phyloP scores from a whole-genome alignment of 768 basidiomycete genomes.

The Trametes punicea region DNA sequence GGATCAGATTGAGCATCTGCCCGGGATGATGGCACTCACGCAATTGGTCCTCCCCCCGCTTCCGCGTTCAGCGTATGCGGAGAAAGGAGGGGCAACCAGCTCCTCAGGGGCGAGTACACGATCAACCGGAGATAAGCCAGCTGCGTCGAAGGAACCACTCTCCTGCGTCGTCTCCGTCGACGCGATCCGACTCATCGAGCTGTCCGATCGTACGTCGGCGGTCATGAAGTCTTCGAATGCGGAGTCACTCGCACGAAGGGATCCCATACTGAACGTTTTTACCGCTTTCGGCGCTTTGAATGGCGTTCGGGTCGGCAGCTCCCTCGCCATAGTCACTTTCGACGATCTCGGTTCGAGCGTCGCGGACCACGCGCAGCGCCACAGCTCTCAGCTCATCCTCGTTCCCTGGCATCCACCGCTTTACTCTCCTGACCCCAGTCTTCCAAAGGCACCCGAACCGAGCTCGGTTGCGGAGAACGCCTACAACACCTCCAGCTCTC shows the following conservation, averaged over 20 bases:
- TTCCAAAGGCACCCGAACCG: neutral
- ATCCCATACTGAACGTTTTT: constrained; percentile 71
- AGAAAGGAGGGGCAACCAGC: neutral
- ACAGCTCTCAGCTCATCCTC: constrained; percentile 69
- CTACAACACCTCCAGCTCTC: constrained; percentile 22
- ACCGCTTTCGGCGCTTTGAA: constrained; percentile 75
- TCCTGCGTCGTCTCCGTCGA: constrained; percentile 47
- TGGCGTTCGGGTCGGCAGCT: constrained; percentile 59
- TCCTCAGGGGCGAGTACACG: constrained; percentile 16
- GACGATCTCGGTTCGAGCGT: constrained; percentile 72
- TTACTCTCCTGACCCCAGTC: neutral
- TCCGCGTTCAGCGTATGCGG: neutral
- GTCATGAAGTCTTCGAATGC: constrained; percentile 79
- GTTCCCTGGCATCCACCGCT: constrained; percentile 67
- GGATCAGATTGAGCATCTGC: constrained; percentile 77
- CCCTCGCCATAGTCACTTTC: constrained; percentile 71
- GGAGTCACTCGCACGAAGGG: constrained; percentile 63
- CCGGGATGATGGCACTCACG: constrained; percentile 77
- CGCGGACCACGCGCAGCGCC: constrained; percentile 51
- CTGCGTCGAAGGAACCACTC: neutral
- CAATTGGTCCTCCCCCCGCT: constrained; percentile 50
- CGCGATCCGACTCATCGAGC: constrained; percentile 84
- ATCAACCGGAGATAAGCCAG: constrained; percentile 23
- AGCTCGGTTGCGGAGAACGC: constrained; percentile 26
- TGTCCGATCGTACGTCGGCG: constrained; percentile 84